Evolutionary conservation across 2,329 filamentous ascomycete species (phyloP), one percentile per base, ranked within the genome.

Genomic region (Aspergillus sp.): DNA sequence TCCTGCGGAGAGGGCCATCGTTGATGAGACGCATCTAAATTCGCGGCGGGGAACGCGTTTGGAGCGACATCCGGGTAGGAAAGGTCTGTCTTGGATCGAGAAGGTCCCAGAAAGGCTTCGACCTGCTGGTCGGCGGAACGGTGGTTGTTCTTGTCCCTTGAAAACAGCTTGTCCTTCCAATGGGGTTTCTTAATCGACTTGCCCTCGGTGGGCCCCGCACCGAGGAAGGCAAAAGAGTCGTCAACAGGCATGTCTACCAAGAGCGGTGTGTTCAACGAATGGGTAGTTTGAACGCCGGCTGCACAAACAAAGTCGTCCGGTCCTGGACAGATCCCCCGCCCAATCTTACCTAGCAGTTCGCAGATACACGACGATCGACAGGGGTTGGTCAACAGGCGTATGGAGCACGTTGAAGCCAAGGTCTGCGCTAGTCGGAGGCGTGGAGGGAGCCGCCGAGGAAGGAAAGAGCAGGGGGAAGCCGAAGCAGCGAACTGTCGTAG

Each of bases 31-130:
- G 63, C 48, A 34, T 61, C 54, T 32, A 59, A 45, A 15, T 52
- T 51, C 32, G 55, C 55, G 10, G 57, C 44, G 12, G 44, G 41
- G 15, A 48, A 34, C 6, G 35, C 45, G 39, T 48, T 61, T 43
- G 44, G 58, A 30, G 40, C n/a, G n/a, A n/a, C n/a, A n/a, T n/a
- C n/a, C n/a, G 60, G 34, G 12, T 38, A 35, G 13, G 40, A 19
- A 25, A 22, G 10, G 19, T 6, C 19, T 5, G 19, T 22, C 15
- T 60, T 64, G 4, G 68, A 60, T 32, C 66, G 69, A 28, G 67
- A 68, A 32, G 69, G 66, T 42, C 68, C 69, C 35, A 78, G 63
- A 53, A 78, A 78, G 49, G 72, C 73, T 53, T 67, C 65, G 35
- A 78, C 66, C 42, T 63, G 61, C 33, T 60, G 55, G 38, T 67